Evolutionary conservation across 495 filamentous ascomycete species (phyloP).

Genomic region (Penicillium herquei): DNA sequence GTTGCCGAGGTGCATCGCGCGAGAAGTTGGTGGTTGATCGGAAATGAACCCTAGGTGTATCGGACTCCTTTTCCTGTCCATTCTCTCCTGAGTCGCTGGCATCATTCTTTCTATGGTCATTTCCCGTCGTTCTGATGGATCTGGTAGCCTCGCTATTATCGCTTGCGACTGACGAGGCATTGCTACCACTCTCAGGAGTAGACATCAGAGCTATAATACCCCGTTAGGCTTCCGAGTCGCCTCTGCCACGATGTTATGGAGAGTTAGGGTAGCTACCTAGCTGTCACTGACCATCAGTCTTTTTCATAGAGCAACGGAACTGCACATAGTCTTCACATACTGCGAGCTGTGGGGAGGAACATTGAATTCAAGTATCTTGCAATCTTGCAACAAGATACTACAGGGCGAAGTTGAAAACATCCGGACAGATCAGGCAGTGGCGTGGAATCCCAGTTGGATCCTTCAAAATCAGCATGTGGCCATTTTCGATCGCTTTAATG

Average conservation of each 20-base stretch:
- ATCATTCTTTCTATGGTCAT: not conserved
- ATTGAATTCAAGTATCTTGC: no score
- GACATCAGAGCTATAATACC: not conserved
- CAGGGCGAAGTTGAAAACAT: not conserved
- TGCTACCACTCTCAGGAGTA: not conserved
- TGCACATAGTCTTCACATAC: no score
- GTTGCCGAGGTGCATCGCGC: not conserved
- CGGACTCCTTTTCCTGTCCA: not conserved
- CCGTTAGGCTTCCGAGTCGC: not conserved
- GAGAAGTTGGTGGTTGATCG: slow-evolving; percentile 7
- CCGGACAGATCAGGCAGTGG: not conserved
- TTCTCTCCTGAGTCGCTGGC: no score
- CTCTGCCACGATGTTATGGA: not conserved
- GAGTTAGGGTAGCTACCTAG: not conserved
- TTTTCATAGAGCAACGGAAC: no score
- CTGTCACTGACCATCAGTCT: no score
- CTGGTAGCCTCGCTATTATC: not conserved
- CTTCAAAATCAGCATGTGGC: not conserved
- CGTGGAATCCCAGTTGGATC: not conserved
- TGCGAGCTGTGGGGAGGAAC: no score
- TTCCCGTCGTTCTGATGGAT: not conserved
- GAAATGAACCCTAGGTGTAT: slow-evolving; percentile 19
- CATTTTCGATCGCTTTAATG: slow-evolving; percentile 5
- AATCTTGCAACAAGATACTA: no score
- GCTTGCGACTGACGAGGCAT: not conserved